Conservation (phyloP, 1,284 basidiomycete genomes). For the Pholiota adiposa region DNA sequence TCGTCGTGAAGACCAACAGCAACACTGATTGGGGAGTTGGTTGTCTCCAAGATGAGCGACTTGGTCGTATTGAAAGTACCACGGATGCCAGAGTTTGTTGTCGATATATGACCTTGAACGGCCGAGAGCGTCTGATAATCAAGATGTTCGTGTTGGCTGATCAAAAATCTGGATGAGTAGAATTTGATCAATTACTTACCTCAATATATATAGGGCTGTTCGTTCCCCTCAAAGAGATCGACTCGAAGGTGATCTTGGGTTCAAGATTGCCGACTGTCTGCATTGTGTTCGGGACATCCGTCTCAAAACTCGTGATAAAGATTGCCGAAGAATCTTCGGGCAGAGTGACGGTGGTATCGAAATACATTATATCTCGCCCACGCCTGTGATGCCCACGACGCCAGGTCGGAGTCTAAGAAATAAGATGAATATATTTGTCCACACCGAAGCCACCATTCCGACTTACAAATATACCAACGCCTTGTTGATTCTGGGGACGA, state of each 20-base stretch:
- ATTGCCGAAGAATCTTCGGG: conserved; percentile 32
- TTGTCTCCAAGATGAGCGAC: conserved; percentile 35
- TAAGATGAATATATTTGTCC: background rate
- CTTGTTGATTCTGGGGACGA: conserved; percentile 31
- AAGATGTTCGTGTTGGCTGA: background rate
- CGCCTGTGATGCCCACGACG: background rate
- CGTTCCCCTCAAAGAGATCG: conserved; percentile 32
- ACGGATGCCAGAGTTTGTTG: conserved; percentile 35
- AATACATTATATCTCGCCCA: conserved; percentile 27
- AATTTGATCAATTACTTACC: conserved; percentile 24
- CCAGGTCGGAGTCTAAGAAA: conserved; percentile 19
- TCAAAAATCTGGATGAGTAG: background rate
- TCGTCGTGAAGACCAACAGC: conserved; percentile 25
- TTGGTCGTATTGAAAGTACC: conserved; percentile 41
- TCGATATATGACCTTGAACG: conserved; percentile 30
- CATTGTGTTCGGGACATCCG: conserved; percentile 38
- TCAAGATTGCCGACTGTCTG: conserved; percentile 32
- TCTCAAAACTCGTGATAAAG: conserved; percentile 45
- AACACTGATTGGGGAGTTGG: conserved; percentile 39
- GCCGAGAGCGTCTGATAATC: conserved; percentile 32
- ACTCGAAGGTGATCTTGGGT: conserved; percentile 32
- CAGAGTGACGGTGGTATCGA: conserved; percentile 39
- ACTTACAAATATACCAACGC: conserved; percentile 48
- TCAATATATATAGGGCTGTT: conserved; percentile 35
- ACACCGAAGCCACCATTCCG: background rate